phyloP scores from a whole-genome alignment of 208 protist genomes.

The Angomonas deanei region DNA sequence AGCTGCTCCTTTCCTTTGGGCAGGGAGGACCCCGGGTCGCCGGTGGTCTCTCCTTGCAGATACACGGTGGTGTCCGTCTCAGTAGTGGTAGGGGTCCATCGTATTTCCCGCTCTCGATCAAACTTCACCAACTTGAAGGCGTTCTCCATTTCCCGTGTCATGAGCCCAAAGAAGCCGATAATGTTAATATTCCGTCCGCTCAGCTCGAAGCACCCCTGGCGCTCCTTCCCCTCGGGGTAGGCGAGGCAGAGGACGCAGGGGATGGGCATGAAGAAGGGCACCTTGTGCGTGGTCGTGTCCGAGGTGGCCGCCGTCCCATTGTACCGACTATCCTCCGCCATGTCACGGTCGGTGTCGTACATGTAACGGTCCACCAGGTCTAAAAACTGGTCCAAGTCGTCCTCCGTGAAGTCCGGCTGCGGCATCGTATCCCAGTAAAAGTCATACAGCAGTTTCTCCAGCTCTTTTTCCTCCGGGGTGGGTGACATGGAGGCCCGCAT shows the following conservation, averaged over 20 bases:
- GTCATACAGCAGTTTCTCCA: conserved; percentile 5
- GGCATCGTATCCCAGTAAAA: conserved; percentile 61
- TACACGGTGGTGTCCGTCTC: background rate
- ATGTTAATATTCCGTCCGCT: conserved; percentile 71
- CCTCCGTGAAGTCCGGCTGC: conserved; percentile 51
- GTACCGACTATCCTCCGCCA: conserved; percentile 36
- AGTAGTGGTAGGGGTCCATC: background rate
- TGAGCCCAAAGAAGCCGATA: conserved; percentile 79
- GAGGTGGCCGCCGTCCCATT: background rate
- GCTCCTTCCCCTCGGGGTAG: conserved; percentile 67
- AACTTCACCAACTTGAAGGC: conserved; percentile 67
- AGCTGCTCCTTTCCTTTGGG: conserved; percentile 11
- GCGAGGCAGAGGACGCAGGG: conserved; percentile 79
- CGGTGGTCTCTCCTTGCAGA: background rate
- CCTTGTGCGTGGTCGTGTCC: background rate
- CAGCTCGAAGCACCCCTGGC: conserved; percentile 50
- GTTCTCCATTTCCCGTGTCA: conserved; percentile 41
- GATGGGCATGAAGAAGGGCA: conserved; percentile 40
- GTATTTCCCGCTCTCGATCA: conserved; percentile 3
- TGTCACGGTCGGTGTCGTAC: conserved; percentile 53
- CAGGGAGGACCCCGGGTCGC: background rate
- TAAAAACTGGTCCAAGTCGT: conserved; percentile 68
- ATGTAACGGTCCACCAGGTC: conserved; percentile 46
- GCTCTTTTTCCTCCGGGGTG: background rate
- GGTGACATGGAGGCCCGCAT: conserved; percentile 19